Evolutionary conservation across 257 asterid species (phyloP).

Genomic region (Rehmannia glutinosa): DNA sequence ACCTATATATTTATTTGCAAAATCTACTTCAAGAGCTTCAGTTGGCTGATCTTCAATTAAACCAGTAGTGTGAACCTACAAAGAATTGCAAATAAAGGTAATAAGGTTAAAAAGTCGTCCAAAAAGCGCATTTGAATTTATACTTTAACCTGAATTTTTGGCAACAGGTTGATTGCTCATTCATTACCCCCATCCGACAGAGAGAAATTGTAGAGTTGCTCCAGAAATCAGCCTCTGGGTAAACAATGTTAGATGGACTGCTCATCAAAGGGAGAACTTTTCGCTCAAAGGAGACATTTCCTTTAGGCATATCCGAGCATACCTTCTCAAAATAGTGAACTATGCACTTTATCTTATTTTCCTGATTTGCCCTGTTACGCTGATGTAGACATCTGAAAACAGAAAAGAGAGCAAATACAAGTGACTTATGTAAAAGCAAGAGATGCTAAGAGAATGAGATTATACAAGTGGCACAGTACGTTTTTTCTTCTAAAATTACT

Average conservation of each 20-base stretch:
- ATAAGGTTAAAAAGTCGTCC: too few relatives aligned
- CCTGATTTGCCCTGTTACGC: constrained; percentile 38
- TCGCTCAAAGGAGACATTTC: constrained; percentile 80
- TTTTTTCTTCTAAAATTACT: background rate
- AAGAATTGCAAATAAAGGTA: background rate
- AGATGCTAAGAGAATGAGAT: too few relatives aligned
- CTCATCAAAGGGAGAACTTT: constrained; percentile 55
- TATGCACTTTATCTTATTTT: constrained; percentile 77
- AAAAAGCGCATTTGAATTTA: too few relatives aligned
- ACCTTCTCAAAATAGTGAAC: constrained; percentile 81
- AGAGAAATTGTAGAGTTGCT: constrained; percentile 55
- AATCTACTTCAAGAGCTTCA: constrained; percentile 86
- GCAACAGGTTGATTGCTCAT: background rate
- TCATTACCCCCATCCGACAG: constrained; percentile 64
- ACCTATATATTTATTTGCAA: constrained; percentile 77
- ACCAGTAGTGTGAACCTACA: constrained; percentile 53
- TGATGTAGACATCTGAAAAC: constrained; percentile 61
- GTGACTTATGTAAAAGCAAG: too few relatives aligned
- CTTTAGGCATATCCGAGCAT: constrained; percentile 50
- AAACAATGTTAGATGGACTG: constrained; percentile 31
- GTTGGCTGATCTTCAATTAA: constrained; percentile 65
- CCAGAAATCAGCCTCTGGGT: constrained; percentile 66
- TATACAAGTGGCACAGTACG: background rate
- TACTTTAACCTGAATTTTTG: too few relatives aligned
- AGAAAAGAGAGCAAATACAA: too few relatives aligned